These are phyloP conservation scores for Neospora caninum DNA, from an alignment of 169 alveolate genomes.

Conservation along the genomic window DNA sequence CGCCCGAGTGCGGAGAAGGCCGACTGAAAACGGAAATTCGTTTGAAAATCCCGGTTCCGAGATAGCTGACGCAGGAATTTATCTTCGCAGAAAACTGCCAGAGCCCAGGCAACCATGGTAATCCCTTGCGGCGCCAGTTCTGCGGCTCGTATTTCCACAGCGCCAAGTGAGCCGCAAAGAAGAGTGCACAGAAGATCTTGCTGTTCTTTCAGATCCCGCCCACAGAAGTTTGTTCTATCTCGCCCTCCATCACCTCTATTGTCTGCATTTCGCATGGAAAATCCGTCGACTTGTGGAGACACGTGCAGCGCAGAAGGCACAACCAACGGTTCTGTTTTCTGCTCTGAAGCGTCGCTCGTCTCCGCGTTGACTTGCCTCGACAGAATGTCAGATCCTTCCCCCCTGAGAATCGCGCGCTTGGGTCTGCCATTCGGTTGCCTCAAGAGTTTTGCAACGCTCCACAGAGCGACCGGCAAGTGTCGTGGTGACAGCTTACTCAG, in stretches of 20 bases:
- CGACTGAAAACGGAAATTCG: background rate
- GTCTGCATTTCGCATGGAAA: too few relatives aligned
- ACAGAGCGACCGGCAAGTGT: conserved; percentile 14
- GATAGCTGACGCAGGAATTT: background rate
- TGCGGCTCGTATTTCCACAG: background rate
- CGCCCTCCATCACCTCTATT: too few relatives aligned
- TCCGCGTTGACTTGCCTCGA: too few relatives aligned
- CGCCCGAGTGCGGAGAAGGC: background rate
- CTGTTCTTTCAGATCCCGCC: background rate
- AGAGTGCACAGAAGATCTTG: background rate
- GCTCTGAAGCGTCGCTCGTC: too few relatives aligned
- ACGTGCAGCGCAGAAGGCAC: too few relatives aligned
- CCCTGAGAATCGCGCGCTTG: too few relatives aligned
- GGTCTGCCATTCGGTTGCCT: background rate
- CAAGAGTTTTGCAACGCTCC: conserved; percentile 27
- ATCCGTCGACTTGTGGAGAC: too few relatives aligned
- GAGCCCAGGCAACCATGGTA: background rate
- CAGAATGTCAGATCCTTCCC: too few relatives aligned
- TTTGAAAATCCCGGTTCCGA: background rate
- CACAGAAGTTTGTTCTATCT: too few relatives aligned
- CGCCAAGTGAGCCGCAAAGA: background rate
- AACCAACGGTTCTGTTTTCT: too few relatives aligned
- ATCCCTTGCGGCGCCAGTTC: conserved; percentile 3
- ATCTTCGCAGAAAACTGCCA: background rate
- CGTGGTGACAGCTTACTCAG: conserved; percentile 2